Evolutionary conservation across 768 basidiomycete genomes (phyloP), one percentile per base, ranked within the genome.

Genomic region (Tricholoma matsutake): DNA sequence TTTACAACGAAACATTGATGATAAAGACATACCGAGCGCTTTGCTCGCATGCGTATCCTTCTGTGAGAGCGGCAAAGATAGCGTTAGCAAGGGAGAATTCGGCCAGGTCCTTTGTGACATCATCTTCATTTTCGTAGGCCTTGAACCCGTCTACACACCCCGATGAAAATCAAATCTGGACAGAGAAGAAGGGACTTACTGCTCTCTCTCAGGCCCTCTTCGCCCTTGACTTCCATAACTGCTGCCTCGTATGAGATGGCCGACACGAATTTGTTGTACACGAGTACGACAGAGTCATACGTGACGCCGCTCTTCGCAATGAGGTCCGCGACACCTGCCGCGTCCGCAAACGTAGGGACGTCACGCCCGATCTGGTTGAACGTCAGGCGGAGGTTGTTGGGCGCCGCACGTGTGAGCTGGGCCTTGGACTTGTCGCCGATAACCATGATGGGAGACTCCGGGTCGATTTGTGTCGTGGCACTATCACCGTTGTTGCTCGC

Each of bases 321-420:
- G 75, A 96, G 78, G 78, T 98, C 96, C 39, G 97, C 92, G 59
- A 99, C 91, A 63, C 89, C 87, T 34, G 92, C 91, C 51, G 97
- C 97, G 68, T 98, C 96, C 29, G 92, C 89, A 72, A 99, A 99
- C 1, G 96, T 96, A 16, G 97, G 97, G 67, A 99, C 91, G 73
- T 96, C 92, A 72, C 94, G 89, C 64, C 97, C 97, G 67, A 99
- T 95, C 78, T 96, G 94, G 83, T 96, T 98, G 86, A 99, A 96
- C 9, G 94, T 88, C 70, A 98, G 78, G 56, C 82, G 79, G 63
- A 96, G 74, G 78, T 92, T 89, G 57, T 85, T 65, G 56, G 82
- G 75, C 49, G 88, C 70, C 32, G 79, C 72, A 63, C 96, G 89
- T 13, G 81, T 73, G 55, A 99, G 86, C 77, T 99, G 97, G 47